These are phyloP conservation scores for Brasilioporus rufonigricans DNA, from an alignment of 768 basidiomycete species.

Conservation along the genomic window DNA sequence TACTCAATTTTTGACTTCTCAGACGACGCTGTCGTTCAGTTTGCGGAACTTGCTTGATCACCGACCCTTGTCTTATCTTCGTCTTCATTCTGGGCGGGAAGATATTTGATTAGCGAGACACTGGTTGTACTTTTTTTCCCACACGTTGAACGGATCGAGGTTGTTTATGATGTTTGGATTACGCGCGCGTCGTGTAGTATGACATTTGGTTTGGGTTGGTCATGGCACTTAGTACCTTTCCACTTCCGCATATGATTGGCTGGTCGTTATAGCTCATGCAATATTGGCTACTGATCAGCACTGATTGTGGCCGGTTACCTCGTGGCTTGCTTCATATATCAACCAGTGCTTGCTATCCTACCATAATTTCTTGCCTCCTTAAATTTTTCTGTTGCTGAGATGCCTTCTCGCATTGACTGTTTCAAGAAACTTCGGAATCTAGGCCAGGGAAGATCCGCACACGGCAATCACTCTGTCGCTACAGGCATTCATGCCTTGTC, in stretches of 20 bases:
- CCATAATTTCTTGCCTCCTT: not conserved
- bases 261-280: too few relatives aligned
- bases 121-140: not conserved
- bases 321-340: not conserved
- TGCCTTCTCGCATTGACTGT: not conserved
- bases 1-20: slow-evolving; percentile 30
- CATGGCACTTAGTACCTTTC: too few relatives aligned
- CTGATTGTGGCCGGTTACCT: too few relatives aligned
- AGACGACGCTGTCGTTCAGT: slow-evolving; percentile 30
- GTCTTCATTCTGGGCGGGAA: not conserved
- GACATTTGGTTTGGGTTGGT: too few relatives aligned
- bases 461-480: not conserved
- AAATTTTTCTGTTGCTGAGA: not conserved
- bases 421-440: not conserved
- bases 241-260: too few relatives aligned
- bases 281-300: too few relatives aligned
- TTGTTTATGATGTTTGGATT: too few relatives aligned
- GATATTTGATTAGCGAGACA: not conserved
- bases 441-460: not conserved
- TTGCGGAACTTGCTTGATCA: slow-evolving; percentile 29
- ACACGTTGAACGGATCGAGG: not conserved
- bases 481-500: not conserved
- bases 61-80: not conserved
- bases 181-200: too few relatives aligned
- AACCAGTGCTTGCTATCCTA: not conserved